Base-by-base conservation (phyloP, 257 asterid species). In the Sherardia arvensis region DNA sequence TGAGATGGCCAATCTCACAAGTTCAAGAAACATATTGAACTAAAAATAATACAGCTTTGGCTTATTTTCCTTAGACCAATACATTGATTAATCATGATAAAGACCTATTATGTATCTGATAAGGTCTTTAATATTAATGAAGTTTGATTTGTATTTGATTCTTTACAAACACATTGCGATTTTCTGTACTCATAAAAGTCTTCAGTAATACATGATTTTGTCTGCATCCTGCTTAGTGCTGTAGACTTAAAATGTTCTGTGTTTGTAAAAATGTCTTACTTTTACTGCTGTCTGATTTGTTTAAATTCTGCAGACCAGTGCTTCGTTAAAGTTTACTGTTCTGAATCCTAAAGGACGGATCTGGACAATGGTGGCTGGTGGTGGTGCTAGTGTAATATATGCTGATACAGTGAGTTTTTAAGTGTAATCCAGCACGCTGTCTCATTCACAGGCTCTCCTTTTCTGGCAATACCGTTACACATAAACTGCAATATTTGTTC, bases 341-440 rank as follows among this genome's bases (percentile, higher is more conserved):
- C 69, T 91, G 83, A 91, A 91, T 74, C 96, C 93, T 20, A 86
- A 91, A 88, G 98, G 96, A 25, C 89, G 98, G 51, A 91, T 91
- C 67, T 91, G 98, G 98, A 91, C 97, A 63, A 91, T 87, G 97
- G 97, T 91, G 36, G 97, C 97, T 70, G 96, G 97, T 64, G 97
- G 97, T 53, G 97, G 97, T 69, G 96, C 97, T 56, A 91, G 97
- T 77, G 97, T 91, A 20, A 91, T 91, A 57, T 91, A 85, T 77
- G 97, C 97, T 11, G 95, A 91, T 80, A 91, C 97, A 9, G 97
- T 86, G 69, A 87, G 97, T 73, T 20, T 53, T 64, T 71, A 22
- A 9, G 49, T 33, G 49, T 54, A 43, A 30, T 56, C 45, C 61
- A 59, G 40, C 29, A 43, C 11, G 32, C 59, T n/a, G 48, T 48